These are phyloP conservation scores for Biscutella laevigata DNA, from an alignment of 441 rosid genomes.

Conservation along the genomic window DNA sequence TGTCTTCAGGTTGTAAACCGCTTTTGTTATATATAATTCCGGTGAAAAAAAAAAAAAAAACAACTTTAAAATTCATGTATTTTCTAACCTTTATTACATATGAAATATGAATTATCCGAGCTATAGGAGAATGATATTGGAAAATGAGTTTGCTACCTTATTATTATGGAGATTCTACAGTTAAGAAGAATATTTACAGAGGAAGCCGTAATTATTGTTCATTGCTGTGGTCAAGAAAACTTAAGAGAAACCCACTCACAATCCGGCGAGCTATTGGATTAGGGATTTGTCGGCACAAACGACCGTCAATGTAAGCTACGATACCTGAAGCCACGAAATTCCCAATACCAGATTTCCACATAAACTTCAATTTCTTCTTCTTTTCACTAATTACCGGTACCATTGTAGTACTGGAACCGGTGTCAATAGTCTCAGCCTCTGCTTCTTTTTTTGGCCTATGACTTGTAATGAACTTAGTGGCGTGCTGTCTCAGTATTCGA, in stretches of 20 bases:
- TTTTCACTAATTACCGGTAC: slow-evolving; percentile 25
- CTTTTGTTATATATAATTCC: too few species aligned
- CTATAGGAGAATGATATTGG: too few species aligned
- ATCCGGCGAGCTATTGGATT: slow-evolving; percentile 75
- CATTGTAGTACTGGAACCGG: slow-evolving; percentile 28
- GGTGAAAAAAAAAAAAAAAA: too few species aligned
- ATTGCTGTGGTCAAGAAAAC: slow-evolving; percentile 60
- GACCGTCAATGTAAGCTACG: slow-evolving; percentile 80
- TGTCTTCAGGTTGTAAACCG: too few species aligned
- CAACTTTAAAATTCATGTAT: too few species aligned
- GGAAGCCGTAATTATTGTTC: slow-evolving; percentile 9
- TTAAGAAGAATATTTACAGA: not conserved
- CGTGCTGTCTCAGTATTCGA: slow-evolving; percentile 56
- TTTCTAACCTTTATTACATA: too few species aligned
- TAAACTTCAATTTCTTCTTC: slow-evolving; percentile 34
- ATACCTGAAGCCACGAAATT: slow-evolving; percentile 72
- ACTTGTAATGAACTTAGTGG: slow-evolving; percentile 35
- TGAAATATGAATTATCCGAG: too few species aligned
- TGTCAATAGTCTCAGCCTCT: slow-evolving; percentile 16
- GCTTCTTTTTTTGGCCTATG: slow-evolving; percentile 34
- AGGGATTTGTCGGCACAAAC: slow-evolving; percentile 78
- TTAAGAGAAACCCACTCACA: slow-evolving; percentile 81
- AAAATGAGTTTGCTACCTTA: too few species aligned
- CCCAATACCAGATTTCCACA: slow-evolving; percentile 72
- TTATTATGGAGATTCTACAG: too few species aligned